Base-by-base conservation (phyloP, 345 rosid species). In the Punica granatum region DNA sequence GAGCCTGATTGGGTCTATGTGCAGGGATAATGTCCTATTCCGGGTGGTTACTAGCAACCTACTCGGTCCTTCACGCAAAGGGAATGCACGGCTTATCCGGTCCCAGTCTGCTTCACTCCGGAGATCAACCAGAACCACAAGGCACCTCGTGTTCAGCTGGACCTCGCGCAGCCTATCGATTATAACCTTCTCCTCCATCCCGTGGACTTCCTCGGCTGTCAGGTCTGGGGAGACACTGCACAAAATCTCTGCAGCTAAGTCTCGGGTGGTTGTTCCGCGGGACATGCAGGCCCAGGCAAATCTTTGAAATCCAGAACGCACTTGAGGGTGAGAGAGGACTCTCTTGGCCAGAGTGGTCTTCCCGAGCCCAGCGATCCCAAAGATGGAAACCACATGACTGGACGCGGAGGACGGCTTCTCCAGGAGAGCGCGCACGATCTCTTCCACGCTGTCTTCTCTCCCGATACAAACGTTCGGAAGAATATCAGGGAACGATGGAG, bases 321-420 rank as follows among this genome's bases (percentile, higher is more conserved):
- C 53, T 69, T 78, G 32, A 64, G 72, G 6, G 65, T 63, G 67
- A 21, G 64, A 34, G 32, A 60, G 78, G 2, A 78, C 32, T 0
- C 35, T 65, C 60, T 73, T 73, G 36, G 71, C 71, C 12, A 81
- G 67, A 16, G 73, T 32, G 23, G 84, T 78, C 74, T 81, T 81
- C 26, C 79, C 85, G 8, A 74, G 67, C 61, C 79, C 70, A 34
- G 42, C 75, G 6, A 7, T 66, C 16, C 67, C 83, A 28, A 63
- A 71, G 54, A 82, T 74, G 0, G 71, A 16, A 58, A 79, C 26
- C n/a, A n/a, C n/a, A n/a, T n/a, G 0, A 63, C 48, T 18, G 16
- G 18, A 18, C 14, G 48, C 6, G 7, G 42, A 7, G 7, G 2
- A 0, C 12, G 1, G 11, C 42, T 13, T 4, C 1, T 37, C 12